A percentile compares a stretch with the other conserved stretches of the same genome.
Evolutionary conservation across 768 basidiomycete species (phyloP).

Genomic region (Pleurotus eryngii): DNA sequence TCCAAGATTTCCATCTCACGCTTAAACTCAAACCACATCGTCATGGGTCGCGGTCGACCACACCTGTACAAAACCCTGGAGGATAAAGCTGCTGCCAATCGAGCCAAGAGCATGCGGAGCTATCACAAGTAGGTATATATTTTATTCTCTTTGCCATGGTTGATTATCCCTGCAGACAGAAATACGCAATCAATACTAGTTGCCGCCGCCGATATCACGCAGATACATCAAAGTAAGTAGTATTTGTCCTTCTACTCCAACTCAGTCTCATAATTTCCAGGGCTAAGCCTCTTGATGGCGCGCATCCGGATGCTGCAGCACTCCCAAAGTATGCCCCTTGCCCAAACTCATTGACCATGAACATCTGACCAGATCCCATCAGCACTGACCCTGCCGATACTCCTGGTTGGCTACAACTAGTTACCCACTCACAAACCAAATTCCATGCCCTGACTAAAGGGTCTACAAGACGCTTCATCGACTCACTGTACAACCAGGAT

Average conservation of each 20-base stretch:
- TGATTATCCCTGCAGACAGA: background rate
- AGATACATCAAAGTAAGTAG: too few species aligned
- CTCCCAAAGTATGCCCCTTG: background rate
- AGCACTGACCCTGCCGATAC: background rate
- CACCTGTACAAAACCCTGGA: slow-evolving; percentile 8
- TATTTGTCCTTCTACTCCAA: too few species aligned
- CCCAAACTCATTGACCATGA: background rate
- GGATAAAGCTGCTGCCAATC: slow-evolving; percentile 11
- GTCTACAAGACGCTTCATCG: background rate
- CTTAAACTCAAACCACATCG: background rate
- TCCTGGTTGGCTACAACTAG: background rate
- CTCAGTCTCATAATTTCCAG: too few species aligned
- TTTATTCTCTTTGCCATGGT: background rate
- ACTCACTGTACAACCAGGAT: background rate
- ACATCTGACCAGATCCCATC: background rate
- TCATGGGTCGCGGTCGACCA: slow-evolving; percentile 1
- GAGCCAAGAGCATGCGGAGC: slow-evolving; percentile 12
- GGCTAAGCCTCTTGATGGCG: background rate
- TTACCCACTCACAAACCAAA: background rate
- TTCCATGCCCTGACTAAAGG: background rate
- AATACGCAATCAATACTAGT: background rate
- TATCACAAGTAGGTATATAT: slow-evolving; percentile 14
- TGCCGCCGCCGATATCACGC: background rate
- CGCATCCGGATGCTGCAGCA: background rate
- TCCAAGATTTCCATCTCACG: background rate